Evolutionary conservation across 306 rosid genomes (phyloP).

Genomic region (Erythrophleum fordii): DNA sequence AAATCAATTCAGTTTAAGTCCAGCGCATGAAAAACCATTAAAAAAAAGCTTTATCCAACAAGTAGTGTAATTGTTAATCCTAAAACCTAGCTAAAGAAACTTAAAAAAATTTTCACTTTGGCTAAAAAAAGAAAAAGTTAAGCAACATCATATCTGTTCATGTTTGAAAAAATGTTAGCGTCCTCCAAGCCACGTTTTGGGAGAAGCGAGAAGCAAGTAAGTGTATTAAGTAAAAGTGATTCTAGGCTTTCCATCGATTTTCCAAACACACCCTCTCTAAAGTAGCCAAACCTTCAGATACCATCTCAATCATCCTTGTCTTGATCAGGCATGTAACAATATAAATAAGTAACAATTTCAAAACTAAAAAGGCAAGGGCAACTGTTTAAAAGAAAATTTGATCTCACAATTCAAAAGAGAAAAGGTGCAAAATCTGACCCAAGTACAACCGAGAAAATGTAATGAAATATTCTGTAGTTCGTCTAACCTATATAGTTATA

Average conservation of each 20-base stretch:
- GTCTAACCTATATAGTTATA: neutral
- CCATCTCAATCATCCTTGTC: constrained; percentile 94
- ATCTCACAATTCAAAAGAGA: constrained; percentile 17
- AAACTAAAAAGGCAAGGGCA: constrained; percentile 7
- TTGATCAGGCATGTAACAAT: constrained; percentile 47
- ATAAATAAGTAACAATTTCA: constrained; percentile 31
- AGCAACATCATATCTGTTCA: constrained; percentile 56
- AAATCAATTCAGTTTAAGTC: constrained; percentile 38
- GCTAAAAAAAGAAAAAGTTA: constrained; percentile 29
- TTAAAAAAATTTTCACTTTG: neutral
- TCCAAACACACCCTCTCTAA: too few relatives aligned
- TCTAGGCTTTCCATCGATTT: too few relatives aligned
- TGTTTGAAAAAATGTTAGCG: too few relatives aligned
- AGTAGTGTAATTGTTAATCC: constrained; percentile 8
- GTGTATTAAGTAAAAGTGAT: too few relatives aligned
- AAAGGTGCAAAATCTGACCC: constrained; percentile 11
- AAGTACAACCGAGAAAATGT: constrained; percentile 1
- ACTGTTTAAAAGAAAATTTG: constrained; percentile 10
- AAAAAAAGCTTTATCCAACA: constrained; percentile 30
- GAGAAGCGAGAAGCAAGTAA: too few relatives aligned
- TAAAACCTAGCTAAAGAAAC: neutral
- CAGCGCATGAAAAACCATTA: constrained; percentile 28
- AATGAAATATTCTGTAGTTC: neutral
- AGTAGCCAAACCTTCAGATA: constrained; percentile 83
- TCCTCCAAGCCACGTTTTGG: too few relatives aligned